Base-by-base conservation (phyloP, 352 stramenopile species). In the Nothophytophthora sp. region DNA sequence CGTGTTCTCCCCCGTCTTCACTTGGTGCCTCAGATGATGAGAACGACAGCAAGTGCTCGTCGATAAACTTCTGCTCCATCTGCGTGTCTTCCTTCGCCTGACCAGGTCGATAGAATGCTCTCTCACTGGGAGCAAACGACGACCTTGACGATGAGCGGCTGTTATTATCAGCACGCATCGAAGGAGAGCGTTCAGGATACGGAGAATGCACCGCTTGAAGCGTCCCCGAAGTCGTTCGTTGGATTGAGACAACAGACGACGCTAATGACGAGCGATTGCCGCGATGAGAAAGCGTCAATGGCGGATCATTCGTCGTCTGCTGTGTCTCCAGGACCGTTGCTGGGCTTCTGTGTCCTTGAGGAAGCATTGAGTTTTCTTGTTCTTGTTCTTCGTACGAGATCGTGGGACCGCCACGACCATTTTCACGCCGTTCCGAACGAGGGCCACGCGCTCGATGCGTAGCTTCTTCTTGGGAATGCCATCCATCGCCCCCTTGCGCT, bases 11-110 rank as follows among this genome's bases (percentile, higher is more conserved):
- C 32, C 52, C 35, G 38, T 56, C 30, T 16, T 56, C 41, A 37
- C 44, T 66, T 1, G 18, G n/a, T 7, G 15, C 36, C 16, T 64
- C 47, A 38, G 55, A 67, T 18, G 58, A 55, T 15, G 64, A 70
- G 18, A 64, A 67, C 4, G 55, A 64, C 22, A 53, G 28, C 38
- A 62, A 51, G 28, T 67, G 50, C 25, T 63, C 54, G 35, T 70
- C 45, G 3, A 67, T 35, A 45, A 49, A 63, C 13, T 41, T 47
- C 23, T 70, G 55, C n/a, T 30, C 29, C 29, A 65, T 38, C 15
- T 49, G 47, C 34, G n/a, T 52, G 41, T 63, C 57, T 9, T 11
- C 37, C 33, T 67, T 43, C 23, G 13, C 38, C 57, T 70, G 25
- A 54, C 50, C 23, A 42, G 56, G 46, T 15, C 28, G 45, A 20